These are phyloP conservation scores for Pythium utonaiense DNA, from an alignment of 352 stramenopile species.

Conservation along the genomic window DNA sequence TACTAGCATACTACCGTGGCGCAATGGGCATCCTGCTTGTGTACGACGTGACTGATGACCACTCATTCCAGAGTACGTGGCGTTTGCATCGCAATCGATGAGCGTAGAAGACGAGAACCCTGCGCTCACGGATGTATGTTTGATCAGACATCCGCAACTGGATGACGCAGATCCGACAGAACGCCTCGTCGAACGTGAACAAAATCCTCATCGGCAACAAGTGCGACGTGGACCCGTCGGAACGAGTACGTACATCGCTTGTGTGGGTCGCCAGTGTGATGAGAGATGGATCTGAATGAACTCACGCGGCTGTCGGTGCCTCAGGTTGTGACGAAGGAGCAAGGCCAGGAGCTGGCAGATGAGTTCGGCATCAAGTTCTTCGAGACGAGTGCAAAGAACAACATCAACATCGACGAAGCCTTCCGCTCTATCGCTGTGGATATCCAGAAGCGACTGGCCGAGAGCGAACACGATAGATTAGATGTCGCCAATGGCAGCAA, in stretches of 20 bases:
- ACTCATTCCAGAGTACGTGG: slow-evolving; percentile 87
- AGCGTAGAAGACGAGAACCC: neutral
- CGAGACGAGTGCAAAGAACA: slow-evolving; percentile 92
- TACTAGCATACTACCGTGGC: slow-evolving; percentile 89
- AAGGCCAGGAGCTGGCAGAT: slow-evolving; percentile 90
- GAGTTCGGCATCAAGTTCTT: slow-evolving; percentile 95
- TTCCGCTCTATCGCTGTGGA: slow-evolving; percentile 88
- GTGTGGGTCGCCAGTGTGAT: slow-evolving; percentile 12
- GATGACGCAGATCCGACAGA: slow-evolving; percentile 94
- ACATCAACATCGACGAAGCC: slow-evolving; percentile 90
- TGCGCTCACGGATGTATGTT: too few species aligned
- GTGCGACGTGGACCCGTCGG: slow-evolving; percentile 95
- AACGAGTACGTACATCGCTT: too few species aligned
- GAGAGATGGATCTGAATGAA: too few species aligned
- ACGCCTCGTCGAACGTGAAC: slow-evolving; percentile 98
- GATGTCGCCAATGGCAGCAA: slow-evolving; percentile 83
- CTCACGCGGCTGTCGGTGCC: slow-evolving; percentile 17
- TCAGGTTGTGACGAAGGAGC: slow-evolving; percentile 89
- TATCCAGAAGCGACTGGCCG: slow-evolving; percentile 83
- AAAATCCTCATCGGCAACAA: slow-evolving; percentile 99
- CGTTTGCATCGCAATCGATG: neutral
- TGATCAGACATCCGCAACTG: slow-evolving; percentile 83
- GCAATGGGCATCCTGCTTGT: slow-evolving; percentile 91
- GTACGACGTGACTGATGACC: slow-evolving; percentile 91
- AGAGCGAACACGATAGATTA: slow-evolving; percentile 88